Base-by-base conservation (phyloP, 2,329 filamentous ascomycete species). In the Fusarium marasasianum region DNA sequence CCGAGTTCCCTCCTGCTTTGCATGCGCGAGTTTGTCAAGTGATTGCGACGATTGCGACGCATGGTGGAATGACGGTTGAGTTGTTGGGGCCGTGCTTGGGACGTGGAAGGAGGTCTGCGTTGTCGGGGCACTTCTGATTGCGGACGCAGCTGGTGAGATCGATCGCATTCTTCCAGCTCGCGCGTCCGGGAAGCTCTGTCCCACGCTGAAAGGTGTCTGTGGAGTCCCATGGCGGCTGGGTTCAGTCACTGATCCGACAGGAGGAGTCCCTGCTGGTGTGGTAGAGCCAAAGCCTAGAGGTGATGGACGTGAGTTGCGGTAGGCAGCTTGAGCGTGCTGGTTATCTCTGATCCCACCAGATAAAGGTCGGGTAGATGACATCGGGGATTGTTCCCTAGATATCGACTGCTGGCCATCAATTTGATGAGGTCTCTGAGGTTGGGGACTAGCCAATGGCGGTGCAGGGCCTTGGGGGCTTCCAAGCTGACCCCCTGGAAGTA, bases 351-450 rank as follows among this genome's bases (percentile, higher is more conserved):
- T 33, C n/a, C 61, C 75, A 13, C 53, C 58, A 4, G 77, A 66
- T 8, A 63, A 66, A 31, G 73, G 66, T n/a, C 50, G 66, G 20
- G 66, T 67, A 22, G 59, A 41, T 26, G 71, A 66, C 26, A 50
- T 50, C 13, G 74, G 69, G 43, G 68, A 50, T 33, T 75, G 74
- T 18, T 78, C 75, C 9, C 71, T n/a, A 15, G 71, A 44, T 11
- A 75, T 65, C 15, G 70, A 54, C 20, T 66, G 72, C n/a, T 63
- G 68, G 33, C n/a, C 41, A 17, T 50, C 60, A 45, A 69, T 55
- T 37, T 68, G 61, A 43, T 63, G 70, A 50, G 70, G 73, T 38
- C 69, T 73, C 41, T 75, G 72, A 45, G 73, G 73, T 51, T 73
- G 73, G 40, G 73, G 73, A 40, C 73, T 75, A 14, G 66, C 73